A percentile compares a stretch with the other conserved stretches of the same genome.
Evolutionary conservation across 2,329 filamentous ascomycete genomes (phyloP).

Genomic region (Stachybotrys chartarum): DNA sequence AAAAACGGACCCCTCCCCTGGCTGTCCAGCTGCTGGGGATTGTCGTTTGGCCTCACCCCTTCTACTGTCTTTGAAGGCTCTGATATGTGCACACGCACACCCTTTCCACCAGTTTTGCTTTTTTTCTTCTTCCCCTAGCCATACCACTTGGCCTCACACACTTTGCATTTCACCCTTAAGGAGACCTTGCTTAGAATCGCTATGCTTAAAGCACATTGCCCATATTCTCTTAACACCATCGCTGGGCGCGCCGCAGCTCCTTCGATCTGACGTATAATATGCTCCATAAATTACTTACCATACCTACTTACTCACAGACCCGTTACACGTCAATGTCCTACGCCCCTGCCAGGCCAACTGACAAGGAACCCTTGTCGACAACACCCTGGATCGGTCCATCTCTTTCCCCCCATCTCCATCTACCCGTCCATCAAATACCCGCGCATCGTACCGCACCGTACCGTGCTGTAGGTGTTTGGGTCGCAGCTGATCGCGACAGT

Average conservation of each 20-base stretch:
- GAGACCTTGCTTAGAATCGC: too few species aligned
- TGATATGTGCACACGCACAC: not conserved
- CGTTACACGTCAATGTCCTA: not conserved
- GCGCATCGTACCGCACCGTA: not conserved
- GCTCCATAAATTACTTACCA: too few species aligned
- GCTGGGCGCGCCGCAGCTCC: too few species aligned
- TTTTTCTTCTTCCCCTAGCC: not conserved
- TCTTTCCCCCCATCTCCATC: not conserved
- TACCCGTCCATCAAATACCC: not conserved
- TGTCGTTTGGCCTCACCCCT: not conserved
- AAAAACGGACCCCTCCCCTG: not conserved
- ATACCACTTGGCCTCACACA: too few species aligned
- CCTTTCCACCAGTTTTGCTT: not conserved
- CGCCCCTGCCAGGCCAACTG: not conserved
- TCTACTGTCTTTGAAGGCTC: not conserved
- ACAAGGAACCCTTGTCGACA: slow-evolving; percentile 1
- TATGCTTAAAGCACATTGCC: too few species aligned
- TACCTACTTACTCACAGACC: too few species aligned
- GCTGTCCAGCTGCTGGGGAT: not conserved
- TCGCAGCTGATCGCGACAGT: not conserved
- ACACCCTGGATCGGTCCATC: not conserved
- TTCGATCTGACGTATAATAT: too few species aligned
- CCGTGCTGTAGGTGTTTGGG: not conserved
- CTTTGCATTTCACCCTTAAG: too few species aligned
- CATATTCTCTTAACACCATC: too few species aligned